phyloP scores from a whole-genome alignment of 148 eudicot genomes.

The Rheum nobile region DNA sequence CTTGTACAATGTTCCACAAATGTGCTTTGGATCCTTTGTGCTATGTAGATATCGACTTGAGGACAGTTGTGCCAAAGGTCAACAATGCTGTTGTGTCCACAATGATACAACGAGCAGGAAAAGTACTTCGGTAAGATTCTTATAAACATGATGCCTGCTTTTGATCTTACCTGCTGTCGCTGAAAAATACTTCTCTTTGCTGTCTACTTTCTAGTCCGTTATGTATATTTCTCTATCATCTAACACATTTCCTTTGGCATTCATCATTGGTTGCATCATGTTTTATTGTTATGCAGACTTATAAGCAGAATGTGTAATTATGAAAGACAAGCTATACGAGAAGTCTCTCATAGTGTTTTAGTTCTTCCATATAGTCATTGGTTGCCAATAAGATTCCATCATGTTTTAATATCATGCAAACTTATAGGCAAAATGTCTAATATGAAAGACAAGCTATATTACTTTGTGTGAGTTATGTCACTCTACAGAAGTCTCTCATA shows the following conservation, averaged over 20 bases:
- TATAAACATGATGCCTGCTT: neutral
- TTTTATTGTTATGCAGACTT: neutral
- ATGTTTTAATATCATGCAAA: too few species aligned
- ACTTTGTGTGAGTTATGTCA: too few species aligned
- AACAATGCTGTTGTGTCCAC: conserved; percentile 50
- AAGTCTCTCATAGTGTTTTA: neutral
- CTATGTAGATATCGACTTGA: conserved; percentile 48
- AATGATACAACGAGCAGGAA: conserved; percentile 65
- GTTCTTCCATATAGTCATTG: neutral
- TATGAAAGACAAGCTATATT: too few species aligned
- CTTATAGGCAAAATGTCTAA: too few species aligned
- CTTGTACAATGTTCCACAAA: conserved; percentile 47
- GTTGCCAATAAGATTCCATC: too few species aligned
- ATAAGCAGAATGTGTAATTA: neutral
- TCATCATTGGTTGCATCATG: neutral
- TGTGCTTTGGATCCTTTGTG: conserved; percentile 55
- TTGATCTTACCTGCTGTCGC: neutral
- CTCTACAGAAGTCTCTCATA: too few species aligned
- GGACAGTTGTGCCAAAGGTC: conserved; percentile 41
- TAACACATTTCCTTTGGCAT: neutral
- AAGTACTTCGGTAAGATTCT: conserved; percentile 30
- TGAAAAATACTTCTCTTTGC: neutral
- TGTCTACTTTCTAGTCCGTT: neutral
- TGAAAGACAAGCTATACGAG: neutral
- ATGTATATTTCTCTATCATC: neutral